These are phyloP conservation scores for Ophiostoma fasciatum DNA, from an alignment of 2,329 filamentous ascomycete genomes.

Conservation along the genomic window DNA sequence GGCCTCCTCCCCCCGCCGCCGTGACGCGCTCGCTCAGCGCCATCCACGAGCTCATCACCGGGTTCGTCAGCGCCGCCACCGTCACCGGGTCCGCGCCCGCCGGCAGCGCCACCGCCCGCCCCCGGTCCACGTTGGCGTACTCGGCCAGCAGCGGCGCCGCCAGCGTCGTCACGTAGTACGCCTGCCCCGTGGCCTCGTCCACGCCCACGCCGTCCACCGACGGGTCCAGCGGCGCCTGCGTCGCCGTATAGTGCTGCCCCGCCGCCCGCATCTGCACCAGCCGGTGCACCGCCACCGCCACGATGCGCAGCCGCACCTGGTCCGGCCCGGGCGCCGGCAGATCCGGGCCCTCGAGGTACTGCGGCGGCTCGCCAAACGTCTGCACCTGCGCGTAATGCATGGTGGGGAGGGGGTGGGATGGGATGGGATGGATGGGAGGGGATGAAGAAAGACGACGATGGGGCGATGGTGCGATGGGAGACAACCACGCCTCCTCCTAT, in stretches of 20 bases:
- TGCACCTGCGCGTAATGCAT: constrained; percentile 7
- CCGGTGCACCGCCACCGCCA: constrained; percentile 36
- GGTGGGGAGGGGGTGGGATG: background rate
- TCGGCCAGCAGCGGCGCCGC: constrained; percentile 25
- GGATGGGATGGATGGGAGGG: background rate
- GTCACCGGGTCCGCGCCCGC: constrained; percentile 29
- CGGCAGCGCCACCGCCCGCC: constrained; percentile 25
- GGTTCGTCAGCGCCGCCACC: constrained; percentile 39
- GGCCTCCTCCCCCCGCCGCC: too few relatives aligned
- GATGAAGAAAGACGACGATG: background rate
- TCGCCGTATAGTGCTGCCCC: constrained; percentile 38
- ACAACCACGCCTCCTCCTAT: too few relatives aligned
- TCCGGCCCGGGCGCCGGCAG: constrained; percentile 3
- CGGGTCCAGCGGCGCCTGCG: constrained; percentile 32
- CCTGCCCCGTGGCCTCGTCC: constrained; percentile 27
- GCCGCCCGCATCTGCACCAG: constrained; percentile 37
- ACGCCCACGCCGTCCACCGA: constrained; percentile 38
- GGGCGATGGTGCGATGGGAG: too few relatives aligned
- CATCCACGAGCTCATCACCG: constrained; percentile 43
- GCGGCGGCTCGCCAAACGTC: constrained; percentile 7
- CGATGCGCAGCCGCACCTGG: constrained; percentile 33
- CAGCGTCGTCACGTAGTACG: constrained; percentile 34
- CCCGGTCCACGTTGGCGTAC: constrained; percentile 30
- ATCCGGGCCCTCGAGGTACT: constrained; percentile 7
- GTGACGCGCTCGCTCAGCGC: constrained; percentile 32